Conservation (phyloP, 2,329 filamentous ascomycete genomes). For the Paecilomyces sp. region DNA sequence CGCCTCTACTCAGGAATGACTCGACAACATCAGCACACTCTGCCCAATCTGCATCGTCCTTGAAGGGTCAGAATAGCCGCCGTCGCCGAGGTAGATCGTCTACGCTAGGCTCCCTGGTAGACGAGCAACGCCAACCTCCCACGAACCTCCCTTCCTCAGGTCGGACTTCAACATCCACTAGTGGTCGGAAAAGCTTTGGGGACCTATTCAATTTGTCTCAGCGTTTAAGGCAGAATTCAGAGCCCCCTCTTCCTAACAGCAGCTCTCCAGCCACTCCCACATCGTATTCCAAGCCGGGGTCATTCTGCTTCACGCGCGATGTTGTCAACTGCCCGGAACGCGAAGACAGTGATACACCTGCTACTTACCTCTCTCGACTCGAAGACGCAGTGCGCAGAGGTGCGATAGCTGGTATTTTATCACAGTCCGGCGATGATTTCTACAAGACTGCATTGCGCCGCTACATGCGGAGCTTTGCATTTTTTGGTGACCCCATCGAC, state of each 20-base stretch:
- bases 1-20: conserved; percentile 50
- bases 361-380: conserved; percentile 76
- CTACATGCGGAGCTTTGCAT: conserved; percentile 91
- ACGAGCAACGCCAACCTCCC: conserved; percentile 64
- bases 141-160: conserved; percentile 52
- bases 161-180: conserved; percentile 73
- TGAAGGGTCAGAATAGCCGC: conserved; percentile 47
- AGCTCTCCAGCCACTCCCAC: conserved; percentile 65
- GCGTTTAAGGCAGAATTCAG: conserved; percentile 74
- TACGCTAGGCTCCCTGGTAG: conserved; percentile 76
- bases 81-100: conserved; percentile 69
- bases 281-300: conserved; percentile 71
- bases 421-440: conserved; percentile 80
- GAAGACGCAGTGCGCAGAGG: conserved; percentile 75
- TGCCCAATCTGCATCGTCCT: conserved; percentile 46
- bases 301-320: conserved; percentile 69
- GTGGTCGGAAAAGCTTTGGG: conserved; percentile 85
- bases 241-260: conserved; percentile 58
- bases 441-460: conserved; percentile 77
- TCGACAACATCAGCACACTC: conserved; percentile 63
- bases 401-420: conserved; percentile 75
- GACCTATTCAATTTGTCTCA: conserved; percentile 72
- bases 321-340: conserved; percentile 64
- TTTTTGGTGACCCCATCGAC: conserved; percentile 95
- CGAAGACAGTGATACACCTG: conserved; percentile 80